A percentile compares a stretch with the other conserved stretches of the same genome.
Conservation (phyloP, 192 early-diverging fungal species). For the Helicostylum pulchrum region DNA sequence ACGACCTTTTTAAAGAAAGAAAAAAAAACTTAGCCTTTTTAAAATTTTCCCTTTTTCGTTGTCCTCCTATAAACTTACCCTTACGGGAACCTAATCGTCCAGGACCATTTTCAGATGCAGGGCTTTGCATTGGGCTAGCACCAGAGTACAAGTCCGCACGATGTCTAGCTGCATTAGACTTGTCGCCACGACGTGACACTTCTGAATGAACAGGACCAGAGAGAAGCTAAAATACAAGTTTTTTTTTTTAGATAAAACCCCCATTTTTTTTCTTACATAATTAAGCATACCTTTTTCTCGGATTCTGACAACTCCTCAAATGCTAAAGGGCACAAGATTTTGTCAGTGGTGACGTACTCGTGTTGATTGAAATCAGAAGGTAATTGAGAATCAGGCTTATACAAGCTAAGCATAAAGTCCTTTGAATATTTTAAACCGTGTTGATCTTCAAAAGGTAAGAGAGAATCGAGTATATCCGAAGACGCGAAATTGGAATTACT, state of each 20-base stretch:
- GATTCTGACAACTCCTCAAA: slow-evolving; percentile 38
- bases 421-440: slow-evolving; percentile 69
- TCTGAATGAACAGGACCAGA: slow-evolving; percentile 31
- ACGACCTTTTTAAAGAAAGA: slow-evolving; percentile 7
- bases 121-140: slow-evolving; percentile 22
- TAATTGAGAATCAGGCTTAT: slow-evolving; percentile 50
- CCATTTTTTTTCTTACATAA: neutral
- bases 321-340: slow-evolving; percentile 59
- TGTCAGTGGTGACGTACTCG: slow-evolving; percentile 62
- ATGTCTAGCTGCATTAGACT: neutral
- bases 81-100: slow-evolving; percentile 1
- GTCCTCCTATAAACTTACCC: too few relatives aligned
- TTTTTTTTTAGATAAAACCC: neutral
- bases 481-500: slow-evolving; percentile 5
- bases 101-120: slow-evolving; percentile 20
- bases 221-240: slow-evolving; percentile 15
- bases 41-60: neutral
- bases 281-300: slow-evolving; percentile 56
- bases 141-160: slow-evolving; percentile 3
- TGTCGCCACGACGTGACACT: slow-evolving; percentile 27
- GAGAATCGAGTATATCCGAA: neutral
- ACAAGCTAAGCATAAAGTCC: slow-evolving; percentile 72
- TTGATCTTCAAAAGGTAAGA: slow-evolving; percentile 15
- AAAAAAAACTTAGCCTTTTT: neutral
- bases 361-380: slow-evolving; percentile 62